Evolutionary conservation across 2,329 filamentous ascomycete genomes (phyloP).

Genomic region (Neurospora crassa): DNA sequence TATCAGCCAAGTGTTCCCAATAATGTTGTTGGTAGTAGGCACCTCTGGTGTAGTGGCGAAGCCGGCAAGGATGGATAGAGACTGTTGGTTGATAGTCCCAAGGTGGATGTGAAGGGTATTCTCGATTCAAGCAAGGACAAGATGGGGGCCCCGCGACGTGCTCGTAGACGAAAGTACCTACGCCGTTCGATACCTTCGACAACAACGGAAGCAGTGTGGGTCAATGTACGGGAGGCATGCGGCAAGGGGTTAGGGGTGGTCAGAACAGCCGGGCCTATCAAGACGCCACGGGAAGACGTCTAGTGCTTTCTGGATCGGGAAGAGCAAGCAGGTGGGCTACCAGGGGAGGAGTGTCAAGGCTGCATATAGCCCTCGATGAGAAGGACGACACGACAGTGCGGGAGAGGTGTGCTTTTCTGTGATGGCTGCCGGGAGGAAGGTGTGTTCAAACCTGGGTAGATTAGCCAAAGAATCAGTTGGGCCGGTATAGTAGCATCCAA

Average conservation of each 20-base stretch:
- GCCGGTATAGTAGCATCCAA: not conserved
- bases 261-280: not conserved
- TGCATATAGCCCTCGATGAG: not conserved
- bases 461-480: not conserved
- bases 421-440: not conserved
- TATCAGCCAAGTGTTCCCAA: not conserved
- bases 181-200: not conserved
- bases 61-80: not conserved
- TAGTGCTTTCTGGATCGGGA: not conserved
- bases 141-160: not conserved
- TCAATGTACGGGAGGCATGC: not conserved
- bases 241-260: not conserved
- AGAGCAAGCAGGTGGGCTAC: not conserved
- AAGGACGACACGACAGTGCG: not conserved
- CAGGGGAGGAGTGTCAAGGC: not conserved
- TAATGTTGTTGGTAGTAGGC: not conserved
- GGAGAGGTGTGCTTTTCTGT: not conserved
- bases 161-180: not conserved
- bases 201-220: not conserved
- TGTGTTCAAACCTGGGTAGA: not conserved
- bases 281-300: not conserved
- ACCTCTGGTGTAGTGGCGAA: not conserved
- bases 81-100: not conserved
- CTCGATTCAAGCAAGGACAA: not conserved
- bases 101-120: not conserved